Conservation (phyloP, 2,329 filamentous ascomycete species). For the Paecilomyces sp. region DNA sequence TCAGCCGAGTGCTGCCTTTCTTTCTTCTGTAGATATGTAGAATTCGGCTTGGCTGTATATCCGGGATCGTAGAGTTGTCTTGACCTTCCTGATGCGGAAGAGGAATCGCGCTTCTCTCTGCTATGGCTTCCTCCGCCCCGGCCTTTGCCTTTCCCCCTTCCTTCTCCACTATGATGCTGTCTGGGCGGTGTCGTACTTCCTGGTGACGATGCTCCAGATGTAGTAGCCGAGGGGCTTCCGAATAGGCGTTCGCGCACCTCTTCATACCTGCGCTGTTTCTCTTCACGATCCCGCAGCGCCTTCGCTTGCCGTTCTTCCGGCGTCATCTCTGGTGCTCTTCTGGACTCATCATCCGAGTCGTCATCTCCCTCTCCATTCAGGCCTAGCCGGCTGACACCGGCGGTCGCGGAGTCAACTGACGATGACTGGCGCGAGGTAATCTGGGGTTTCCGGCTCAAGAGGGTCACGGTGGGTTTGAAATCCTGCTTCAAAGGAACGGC, state of each 20-base stretch:
- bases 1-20: constrained; percentile 31
- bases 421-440: constrained; percentile 53
- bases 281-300: constrained; percentile 72
- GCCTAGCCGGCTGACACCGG: constrained; percentile 40
- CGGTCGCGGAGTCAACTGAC: constrained; percentile 36
- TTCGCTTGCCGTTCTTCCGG: constrained; percentile 71
- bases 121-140: constrained; percentile 42
- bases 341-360: constrained; percentile 58
- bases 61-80: constrained; percentile 71
- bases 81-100: constrained; percentile 28
- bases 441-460: constrained; percentile 76
- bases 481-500: constrained; percentile 58
- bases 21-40: constrained; percentile 38
- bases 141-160: constrained; percentile 39
- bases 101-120: constrained; percentile 36
- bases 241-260: constrained; percentile 84
- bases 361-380: constrained; percentile 48
- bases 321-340: constrained; percentile 56
- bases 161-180: constrained; percentile 22
- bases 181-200: constrained; percentile 56
- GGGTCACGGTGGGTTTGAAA: constrained; percentile 75
- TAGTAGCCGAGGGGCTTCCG: constrained; percentile 46
- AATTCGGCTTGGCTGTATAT: constrained; percentile 58
- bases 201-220: constrained; percentile 54
- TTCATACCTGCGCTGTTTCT: constrained; percentile 85